These are phyloP conservation scores for Coelastrella sp. DNA, from an alignment of 139 green algal species.

Conservation along the genomic window DNA sequence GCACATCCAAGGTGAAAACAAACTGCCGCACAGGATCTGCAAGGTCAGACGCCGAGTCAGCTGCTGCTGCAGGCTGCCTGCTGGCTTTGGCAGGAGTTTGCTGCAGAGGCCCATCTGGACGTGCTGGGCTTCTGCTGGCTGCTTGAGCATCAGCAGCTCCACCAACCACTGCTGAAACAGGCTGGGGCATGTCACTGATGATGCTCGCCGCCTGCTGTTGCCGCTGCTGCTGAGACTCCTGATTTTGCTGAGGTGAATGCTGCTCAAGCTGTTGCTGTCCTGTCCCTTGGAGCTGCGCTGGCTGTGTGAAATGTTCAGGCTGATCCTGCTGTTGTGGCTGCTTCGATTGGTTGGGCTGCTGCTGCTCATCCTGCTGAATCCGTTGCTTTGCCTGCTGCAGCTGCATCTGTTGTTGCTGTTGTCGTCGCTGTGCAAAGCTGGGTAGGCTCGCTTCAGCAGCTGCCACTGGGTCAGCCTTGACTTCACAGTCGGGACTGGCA, in stretches of 20 bases:
- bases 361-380: conserved; percentile 13
- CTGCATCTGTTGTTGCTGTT: conserved; percentile 31
- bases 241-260: background rate
- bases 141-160: conserved; percentile 28
- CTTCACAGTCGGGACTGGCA: too few relatives aligned
- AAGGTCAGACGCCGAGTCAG: background rate
- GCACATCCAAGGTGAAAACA: conserved; percentile 61
- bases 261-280: too few relatives aligned
- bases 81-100: background rate
- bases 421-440: background rate
- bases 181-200: background rate
- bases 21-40: conserved; percentile 63
- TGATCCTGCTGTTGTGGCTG: background rate
- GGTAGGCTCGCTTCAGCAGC: background rate
- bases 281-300: too few relatives aligned
- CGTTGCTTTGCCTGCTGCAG: background rate
- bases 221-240: conserved; percentile 1
- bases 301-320: background rate
- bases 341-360: background rate
- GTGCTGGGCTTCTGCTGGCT: too few relatives aligned
- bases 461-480: background rate
- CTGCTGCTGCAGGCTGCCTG: background rate
- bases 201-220: background rate
- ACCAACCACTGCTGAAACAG: background rate
- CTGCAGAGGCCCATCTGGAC: too few relatives aligned